Evolutionary conservation across 805 yeast species (phyloP).

Genomic region (Saccharomyces cerevisiae): DNA sequence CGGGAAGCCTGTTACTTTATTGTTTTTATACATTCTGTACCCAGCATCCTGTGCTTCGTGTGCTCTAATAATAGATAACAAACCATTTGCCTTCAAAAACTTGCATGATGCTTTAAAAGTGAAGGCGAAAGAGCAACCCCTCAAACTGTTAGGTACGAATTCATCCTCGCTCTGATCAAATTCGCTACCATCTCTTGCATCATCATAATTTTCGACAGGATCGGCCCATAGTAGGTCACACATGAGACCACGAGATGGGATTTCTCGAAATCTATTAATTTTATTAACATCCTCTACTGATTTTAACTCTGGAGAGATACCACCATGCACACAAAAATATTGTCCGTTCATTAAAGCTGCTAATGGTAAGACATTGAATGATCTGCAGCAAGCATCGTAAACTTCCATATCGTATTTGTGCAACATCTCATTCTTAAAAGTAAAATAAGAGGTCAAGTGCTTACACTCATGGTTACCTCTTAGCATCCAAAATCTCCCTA

Average conservation of each 20-base stretch:
- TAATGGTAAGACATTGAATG: constrained; percentile 76
- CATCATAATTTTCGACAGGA: constrained; percentile 75
- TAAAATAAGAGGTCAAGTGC: constrained; percentile 82
- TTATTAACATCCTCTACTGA: constrained; percentile 54
- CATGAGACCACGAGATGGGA: constrained; percentile 82
- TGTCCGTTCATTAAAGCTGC: constrained; percentile 87
- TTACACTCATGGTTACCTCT: constrained; percentile 89
- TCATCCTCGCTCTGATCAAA: constrained; percentile 10
- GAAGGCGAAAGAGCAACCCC: constrained; percentile 85
- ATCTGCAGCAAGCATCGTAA: constrained; percentile 59
- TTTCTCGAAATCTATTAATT: constrained; percentile 72
- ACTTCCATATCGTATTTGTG: constrained; percentile 59
- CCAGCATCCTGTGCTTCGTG: constrained; percentile 96
- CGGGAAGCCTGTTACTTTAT: constrained; percentile 74
- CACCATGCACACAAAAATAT: constrained; percentile 90
- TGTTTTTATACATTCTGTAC: constrained; percentile 78
- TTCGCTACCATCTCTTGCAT: constrained; percentile 34
- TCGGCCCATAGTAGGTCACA: constrained; percentile 92
- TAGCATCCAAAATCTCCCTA: constrained; percentile 61
- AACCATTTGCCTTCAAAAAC: constrained; percentile 61
- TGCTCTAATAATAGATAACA: constrained; percentile 74
- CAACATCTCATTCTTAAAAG: constrained; percentile 76
- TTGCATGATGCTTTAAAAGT: constrained; percentile 69
- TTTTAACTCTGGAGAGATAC: constrained; percentile 71
- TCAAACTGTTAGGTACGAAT: constrained; percentile 54